Percentiles rank a stretch among this genome's conserved stretches.
Evolutionary conservation across 768 basidiomycete species (phyloP).

Genomic region (Leccinum variicolor): DNA sequence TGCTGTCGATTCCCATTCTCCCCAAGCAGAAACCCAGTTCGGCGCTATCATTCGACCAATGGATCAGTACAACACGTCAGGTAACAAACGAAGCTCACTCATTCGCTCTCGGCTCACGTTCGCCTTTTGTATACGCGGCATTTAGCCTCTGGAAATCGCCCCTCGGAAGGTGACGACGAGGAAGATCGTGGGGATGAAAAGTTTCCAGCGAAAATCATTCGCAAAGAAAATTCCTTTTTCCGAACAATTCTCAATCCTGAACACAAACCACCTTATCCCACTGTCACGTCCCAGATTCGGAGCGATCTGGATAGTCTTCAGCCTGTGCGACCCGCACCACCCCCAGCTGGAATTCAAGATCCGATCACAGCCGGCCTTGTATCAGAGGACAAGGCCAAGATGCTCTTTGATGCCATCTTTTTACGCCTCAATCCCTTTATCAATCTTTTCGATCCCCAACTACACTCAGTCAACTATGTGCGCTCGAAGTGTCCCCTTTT

Average conservation of each 20-base stretch:
- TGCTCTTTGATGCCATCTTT: constrained; percentile 77
- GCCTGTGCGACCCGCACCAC: constrained; percentile 32
- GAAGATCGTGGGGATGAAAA: constrained; percentile 67
- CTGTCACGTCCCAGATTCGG: constrained; percentile 30
- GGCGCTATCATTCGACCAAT: constrained; percentile 28
- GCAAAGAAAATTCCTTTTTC: constrained; percentile 78
- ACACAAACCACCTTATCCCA: constrained; percentile 38
- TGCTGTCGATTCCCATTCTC: constrained; percentile 29
- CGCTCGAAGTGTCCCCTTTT: constrained; percentile 78
- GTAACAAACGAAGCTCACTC: constrained; percentile 11
- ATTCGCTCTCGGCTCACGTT: constrained; percentile 3
- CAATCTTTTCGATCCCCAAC: constrained; percentile 82
- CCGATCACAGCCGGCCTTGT: constrained; percentile 72
- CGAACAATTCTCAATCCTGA: constrained; percentile 78
- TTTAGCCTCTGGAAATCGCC: constrained; percentile 23
- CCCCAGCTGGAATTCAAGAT: constrained; percentile 48
- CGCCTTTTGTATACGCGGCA: constrained; percentile 2
- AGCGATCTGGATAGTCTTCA: constrained; percentile 37
- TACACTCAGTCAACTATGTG: constrained; percentile 79
- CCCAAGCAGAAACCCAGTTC: constrained; percentile 26
- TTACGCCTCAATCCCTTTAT: constrained; percentile 86
- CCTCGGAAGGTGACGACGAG: constrained; percentile 52
- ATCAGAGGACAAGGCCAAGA: constrained; percentile 63
- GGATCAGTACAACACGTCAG: constrained; percentile 29
- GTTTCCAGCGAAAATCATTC: constrained; percentile 73